Base-by-base conservation (phyloP, 176 grass and related monocot species). In the Carex myosuroides region DNA sequence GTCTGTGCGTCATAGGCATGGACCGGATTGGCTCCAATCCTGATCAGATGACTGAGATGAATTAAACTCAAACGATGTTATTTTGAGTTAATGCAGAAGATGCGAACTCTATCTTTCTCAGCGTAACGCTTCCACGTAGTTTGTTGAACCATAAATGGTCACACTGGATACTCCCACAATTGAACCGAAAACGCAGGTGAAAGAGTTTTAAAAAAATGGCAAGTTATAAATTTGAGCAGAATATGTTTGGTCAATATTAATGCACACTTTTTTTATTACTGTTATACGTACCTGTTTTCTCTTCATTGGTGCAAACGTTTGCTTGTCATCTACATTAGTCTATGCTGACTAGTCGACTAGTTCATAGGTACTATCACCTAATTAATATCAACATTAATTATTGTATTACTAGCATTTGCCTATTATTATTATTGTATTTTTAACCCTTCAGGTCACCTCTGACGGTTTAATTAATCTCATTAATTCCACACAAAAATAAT, bases 191-290 rank as follows among this genome's bases (percentile, higher is more conserved):
- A 55, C 13, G n/a, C 44, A 54, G 55, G 50, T 55, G 48, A 76
- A 54, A 54, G 21, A 76, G 72, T 30, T 76, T 24, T 0, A 0
- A 75, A 55, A 20, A 76, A 20, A 29, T 26, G 12, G 48, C 20
- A 17, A 32, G 48, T 56, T 32, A 55, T 14, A 54, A 55, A 76
- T 29, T 55, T 76, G 30, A 76, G 4, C 44, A 30, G 72, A 76
- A 76, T 74, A 24, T 26, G 70, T 74, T 52, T 52, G 70, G 48
- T 76, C 71, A 75, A 75, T 30, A 29, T 75, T 54, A 29, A 54
- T 24, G 44, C 22, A 26, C 30, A 54, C 3, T 20, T 8, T 76
- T 53, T 76, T 32, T 17, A 76, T 32, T 52, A 76, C 72, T 76
- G 21, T 50, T 55, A 55, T 54, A 54, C 5, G 46, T 50, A 55